Evolutionary conservation across 2,329 filamentous ascomycete genomes (phyloP).

Genomic region (Colletotrichum sp.): DNA sequence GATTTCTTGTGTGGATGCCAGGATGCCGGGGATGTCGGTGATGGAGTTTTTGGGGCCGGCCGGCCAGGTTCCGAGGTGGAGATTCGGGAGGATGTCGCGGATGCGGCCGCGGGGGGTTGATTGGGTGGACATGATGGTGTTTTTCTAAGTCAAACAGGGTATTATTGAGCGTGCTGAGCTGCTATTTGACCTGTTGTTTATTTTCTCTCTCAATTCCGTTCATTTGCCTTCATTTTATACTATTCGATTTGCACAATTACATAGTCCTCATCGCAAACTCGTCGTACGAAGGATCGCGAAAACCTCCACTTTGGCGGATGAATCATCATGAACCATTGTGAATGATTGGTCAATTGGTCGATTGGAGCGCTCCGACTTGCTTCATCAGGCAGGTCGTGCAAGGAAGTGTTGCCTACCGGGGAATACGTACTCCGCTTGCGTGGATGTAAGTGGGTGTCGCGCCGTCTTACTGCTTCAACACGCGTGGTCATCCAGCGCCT

Average conservation of each 20-base stretch:
- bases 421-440: background rate
- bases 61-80: constrained; percentile 48
- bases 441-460: background rate
- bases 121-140: background rate
- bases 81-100: constrained; percentile 47
- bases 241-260: background rate
- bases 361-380: background rate
- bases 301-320: background rate
- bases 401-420: background rate
- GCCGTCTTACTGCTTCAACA: background rate
- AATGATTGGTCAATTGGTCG: background rate
- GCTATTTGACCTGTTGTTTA: background rate
- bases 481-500: background rate
- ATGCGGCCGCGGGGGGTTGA: constrained; percentile 34
- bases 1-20: constrained; percentile 51
- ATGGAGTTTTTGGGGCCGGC: constrained; percentile 53
- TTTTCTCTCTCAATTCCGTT: background rate
- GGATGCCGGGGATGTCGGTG: constrained; percentile 55
- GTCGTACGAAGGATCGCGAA: background rate
- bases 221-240: background rate
- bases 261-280: background rate
- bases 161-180: background rate
- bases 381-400: constrained; percentile 4
- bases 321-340: background rate
- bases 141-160: background rate